Percentiles rank a stretch among this genome's conserved stretches.
Conservation (phyloP, 768 basidiomycete species). For the Cytidiella melzeri region DNA sequence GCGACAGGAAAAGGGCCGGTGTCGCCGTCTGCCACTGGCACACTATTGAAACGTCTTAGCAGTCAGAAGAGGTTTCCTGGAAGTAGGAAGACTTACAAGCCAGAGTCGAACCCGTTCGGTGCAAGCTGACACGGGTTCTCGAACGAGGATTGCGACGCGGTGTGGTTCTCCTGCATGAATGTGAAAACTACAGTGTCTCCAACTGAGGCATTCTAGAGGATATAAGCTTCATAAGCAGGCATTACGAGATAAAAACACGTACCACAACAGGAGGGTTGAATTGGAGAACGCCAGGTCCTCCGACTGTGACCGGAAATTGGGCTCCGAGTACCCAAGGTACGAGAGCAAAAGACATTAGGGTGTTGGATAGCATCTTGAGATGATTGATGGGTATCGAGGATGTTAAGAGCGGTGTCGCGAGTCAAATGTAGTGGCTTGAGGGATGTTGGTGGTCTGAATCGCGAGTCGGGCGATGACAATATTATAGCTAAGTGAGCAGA, state of each 20-base stretch:
- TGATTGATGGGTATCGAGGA: not conserved
- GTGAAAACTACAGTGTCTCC: slow-evolving; percentile 45
- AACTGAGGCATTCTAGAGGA: slow-evolving; percentile 33
- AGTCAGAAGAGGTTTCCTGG: not conserved
- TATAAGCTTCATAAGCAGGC: not conserved
- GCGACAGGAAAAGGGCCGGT: slow-evolving; percentile 43
- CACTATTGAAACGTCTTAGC: slow-evolving; percentile 29
- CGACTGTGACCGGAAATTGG: slow-evolving; percentile 20
- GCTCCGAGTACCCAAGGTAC: not conserved
- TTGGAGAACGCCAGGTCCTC: slow-evolving; percentile 19
- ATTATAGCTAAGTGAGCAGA: too few relatives aligned
- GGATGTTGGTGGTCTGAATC: too few relatives aligned
- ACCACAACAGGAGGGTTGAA: slow-evolving; percentile 24
- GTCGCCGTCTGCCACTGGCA: slow-evolving; percentile 39
- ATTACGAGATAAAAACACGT: not conserved
- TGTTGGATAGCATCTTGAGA: not conserved
- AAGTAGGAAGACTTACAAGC: slow-evolving; percentile 38
- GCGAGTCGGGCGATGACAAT: too few relatives aligned
- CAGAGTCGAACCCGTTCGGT: slow-evolving; percentile 48
- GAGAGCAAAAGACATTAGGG: not conserved
- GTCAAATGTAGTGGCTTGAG: too few relatives aligned
- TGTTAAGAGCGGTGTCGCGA: too few relatives aligned
- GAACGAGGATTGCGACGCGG: slow-evolving; percentile 52
- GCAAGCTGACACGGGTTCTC: slow-evolving; percentile 37
- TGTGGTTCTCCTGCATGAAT: slow-evolving; percentile 53